Evolutionary conservation across 2,329 filamentous ascomycete genomes (phyloP).

Genomic region (Exophiala aquamarina): DNA sequence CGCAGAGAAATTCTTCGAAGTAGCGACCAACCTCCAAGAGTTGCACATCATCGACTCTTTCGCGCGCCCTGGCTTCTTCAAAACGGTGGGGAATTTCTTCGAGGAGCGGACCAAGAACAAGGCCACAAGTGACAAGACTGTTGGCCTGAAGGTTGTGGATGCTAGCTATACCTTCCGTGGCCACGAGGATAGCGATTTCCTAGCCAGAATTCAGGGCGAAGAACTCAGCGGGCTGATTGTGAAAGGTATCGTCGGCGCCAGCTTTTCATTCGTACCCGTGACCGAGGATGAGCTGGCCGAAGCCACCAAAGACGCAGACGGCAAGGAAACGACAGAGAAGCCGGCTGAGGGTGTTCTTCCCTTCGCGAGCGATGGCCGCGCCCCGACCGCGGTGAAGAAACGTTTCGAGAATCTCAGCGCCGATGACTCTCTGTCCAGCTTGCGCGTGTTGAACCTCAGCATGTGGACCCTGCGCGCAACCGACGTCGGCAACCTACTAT

Average conservation of each 20-base stretch:
- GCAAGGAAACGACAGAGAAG: constrained; percentile 9
- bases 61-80: constrained; percentile 42
- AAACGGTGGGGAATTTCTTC: constrained; percentile 29
- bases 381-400: constrained; percentile 19
- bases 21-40: constrained; percentile 37
- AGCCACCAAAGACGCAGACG: constrained; percentile 5
- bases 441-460: constrained; percentile 24
- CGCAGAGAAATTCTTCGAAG: constrained; percentile 42
- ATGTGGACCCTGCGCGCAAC: constrained; percentile 20
- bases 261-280: constrained; percentile 21
- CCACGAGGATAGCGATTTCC: constrained; percentile 44
- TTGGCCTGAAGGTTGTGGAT: constrained; percentile 46
- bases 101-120: constrained; percentile 12
- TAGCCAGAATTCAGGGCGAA: constrained; percentile 37
- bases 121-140: too few relatives aligned
- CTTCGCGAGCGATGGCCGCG: constrained; percentile 24
- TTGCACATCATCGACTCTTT: constrained; percentile 52
- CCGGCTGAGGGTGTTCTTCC: constrained; percentile 22
- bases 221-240: constrained; percentile 20
- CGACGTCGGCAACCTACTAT: constrained; percentile 22
- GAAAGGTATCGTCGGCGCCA: constrained; percentile 17
- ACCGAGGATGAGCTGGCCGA: constrained; percentile 12
- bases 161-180: constrained; percentile 47
- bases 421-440: constrained; percentile 6
- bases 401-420: constrained; percentile 16